Evolutionary conservation across 2,329 filamentous ascomycete species (phyloP), one percentile per base, ranked within the genome.

Genomic region (Juglanconis juglandina): DNA sequence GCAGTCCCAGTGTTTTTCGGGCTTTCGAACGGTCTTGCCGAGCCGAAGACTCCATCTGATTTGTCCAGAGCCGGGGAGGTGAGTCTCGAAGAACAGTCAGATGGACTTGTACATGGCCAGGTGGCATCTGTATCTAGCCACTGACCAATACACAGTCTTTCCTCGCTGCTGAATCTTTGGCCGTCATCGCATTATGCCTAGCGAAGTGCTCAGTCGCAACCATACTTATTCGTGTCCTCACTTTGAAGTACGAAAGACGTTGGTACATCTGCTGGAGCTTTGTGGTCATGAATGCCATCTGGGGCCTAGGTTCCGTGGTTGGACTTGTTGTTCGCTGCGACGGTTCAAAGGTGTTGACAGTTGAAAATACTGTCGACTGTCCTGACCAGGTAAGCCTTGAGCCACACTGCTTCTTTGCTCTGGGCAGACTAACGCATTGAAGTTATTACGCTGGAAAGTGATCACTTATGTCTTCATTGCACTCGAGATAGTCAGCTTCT

Each of bases 121-220:
- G 24, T 2, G 24, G 24, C 24, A 24, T 24, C 1, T 24, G 24
- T 24, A 24, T 24, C 24, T 24, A 24, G 24, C 2, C 24, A 24
- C 24, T 24, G 24, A 24, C 24, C 24, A 24, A 24, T 24, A 24
- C 24, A 11, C 10, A 42, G 39, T 56, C 53, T 4, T 59, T 60
- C 24, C 46, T 65, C 10, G 60, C 61, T 1, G 50, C 63, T 13
- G 48, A 62, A 4, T 13, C 63, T 3, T 34, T 65, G 4, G 51
- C 49, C 5, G 34, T 66, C 10, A 33, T 66, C 5, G 53, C 56
- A 9, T 17, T 66, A 11, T 30, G 56, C 7, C 56, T 66, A 2
- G 55, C 64, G 1, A 66, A 66, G 51, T 66, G 65, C 46, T 66
- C 65, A 3, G 48, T 66, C 7, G 56, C 64, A 14, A 63, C 63